phyloP scores from a whole-genome alignment of 192 early-diverging fungal species.

The Backusella parvicylindrica region DNA sequence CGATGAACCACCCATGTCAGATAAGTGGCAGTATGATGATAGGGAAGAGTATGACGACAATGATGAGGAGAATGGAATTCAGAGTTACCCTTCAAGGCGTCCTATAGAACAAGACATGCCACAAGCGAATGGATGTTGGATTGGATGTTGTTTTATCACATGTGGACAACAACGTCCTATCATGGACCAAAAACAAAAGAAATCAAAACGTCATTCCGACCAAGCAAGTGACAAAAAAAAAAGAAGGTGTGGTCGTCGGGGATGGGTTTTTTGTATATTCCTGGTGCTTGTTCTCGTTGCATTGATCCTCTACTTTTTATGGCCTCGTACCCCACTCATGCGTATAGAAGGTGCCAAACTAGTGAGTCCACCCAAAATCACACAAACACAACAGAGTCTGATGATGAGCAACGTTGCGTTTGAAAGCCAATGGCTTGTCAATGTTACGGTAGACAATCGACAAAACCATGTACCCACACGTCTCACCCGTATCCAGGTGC shows the following conservation, averaged over 20 bases:
- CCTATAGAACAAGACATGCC: not conserved
- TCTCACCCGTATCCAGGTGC: not conserved
- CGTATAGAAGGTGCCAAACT: conserved; percentile 8
- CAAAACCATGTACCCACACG: conserved; percentile 21
- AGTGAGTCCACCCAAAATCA: not conserved
- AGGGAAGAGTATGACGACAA: not conserved
- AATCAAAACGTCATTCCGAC: not conserved
- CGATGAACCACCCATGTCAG: not conserved
- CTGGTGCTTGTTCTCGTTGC: not conserved
- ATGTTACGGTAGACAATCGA: conserved; percentile 24
- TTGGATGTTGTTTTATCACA: conserved; percentile 7
- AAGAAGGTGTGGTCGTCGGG: not conserved
- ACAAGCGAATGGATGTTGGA: not conserved
- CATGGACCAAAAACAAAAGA: conserved; percentile 3
- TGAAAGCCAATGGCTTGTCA: conserved; percentile 21
- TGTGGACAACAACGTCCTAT: not conserved
- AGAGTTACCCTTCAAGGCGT: not conserved
- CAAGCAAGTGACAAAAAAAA: not conserved
- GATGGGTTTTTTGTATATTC: conserved; percentile 8
- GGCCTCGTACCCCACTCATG: conserved; percentile 13
- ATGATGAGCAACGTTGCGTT: conserved; percentile 8
- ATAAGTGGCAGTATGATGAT: not conserved
- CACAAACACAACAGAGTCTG: not conserved
- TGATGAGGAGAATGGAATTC: not conserved
- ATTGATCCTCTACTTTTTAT: conserved; percentile 6